Evolutionary conservation across 345 rosid genomes (phyloP).

Genomic region (sweet orange (Citrus sinensis)): DVS_A1.0 CM039169.1:32187501-32188000

Average conservation of each 20-base stretch:
- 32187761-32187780: conserved; percentile 11
- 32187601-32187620: conserved; percentile 7
- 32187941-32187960: conserved; percentile 23
- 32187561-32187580: background rate
- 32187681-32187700: too few species aligned
- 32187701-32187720: background rate
- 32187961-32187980: conserved; percentile 9
- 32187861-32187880: background rate
- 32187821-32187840: background rate
- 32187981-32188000: background rate
- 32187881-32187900: conserved; percentile 13
- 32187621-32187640: background rate
- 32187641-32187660: conserved; percentile 1
- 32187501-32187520: background rate
- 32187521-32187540: background rate
- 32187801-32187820: background rate
- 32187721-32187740: background rate
- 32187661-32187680: background rate
- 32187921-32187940: conserved; percentile 4
- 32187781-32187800: background rate
- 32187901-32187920: conserved; percentile 21
- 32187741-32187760: background rate
- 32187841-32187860: too few species aligned
- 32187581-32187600: background rate
- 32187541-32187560: background rate